Base-by-base conservation (phyloP, 208 protist species). In the Crithidia brevicula region DNA sequence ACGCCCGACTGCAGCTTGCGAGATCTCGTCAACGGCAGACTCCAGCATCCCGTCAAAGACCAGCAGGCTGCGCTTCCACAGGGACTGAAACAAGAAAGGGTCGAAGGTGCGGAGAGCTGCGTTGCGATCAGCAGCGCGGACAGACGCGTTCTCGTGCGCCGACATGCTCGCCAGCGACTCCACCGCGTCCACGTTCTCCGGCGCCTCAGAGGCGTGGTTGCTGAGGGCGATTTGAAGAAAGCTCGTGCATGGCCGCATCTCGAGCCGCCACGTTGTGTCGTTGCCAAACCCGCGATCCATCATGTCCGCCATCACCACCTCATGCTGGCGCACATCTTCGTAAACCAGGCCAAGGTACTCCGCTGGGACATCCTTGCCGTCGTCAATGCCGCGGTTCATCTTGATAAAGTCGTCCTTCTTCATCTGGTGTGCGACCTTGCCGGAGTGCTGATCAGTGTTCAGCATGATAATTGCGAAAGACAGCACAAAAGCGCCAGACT, bases 381-480 rank as follows among this genome's bases (percentile, higher is more conserved):
- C 93, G 85, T 99, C 98, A 67, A 98, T 98, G 68, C 94, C 94
- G n/a, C 91, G 81, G 81, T 98, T 98, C 81, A 99, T 99, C 42
- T 74, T 81, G 34, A 96, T 59, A 75, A 99, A 99, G 57, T 97
- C 94, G 9, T 81, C 81, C 31, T 92, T 70, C 38, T 95, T 97
- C 91, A 99, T 98, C 65, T 96, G 97, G 25, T 96, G 92, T 28
- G 89, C 83, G 27, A 99, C 81, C 61, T 93, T 91, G 23, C 93
- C 91, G 13, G 91, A 98, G 81, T 99, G 98, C 63, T 97, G 85
- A 74, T 99, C 98, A 0, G 98, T 99, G 82, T 99, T 99, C n/a
- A 99, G 92, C 97, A 99, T 99, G 57, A 99, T 99, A 47, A 99
- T 96, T 22, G 96, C 94, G 77, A 99, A 99, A 13, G 98, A 97